Conservation (phyloP, 495 filamentous ascomycete genomes). For the Penicillium flavigenum region DNA sequence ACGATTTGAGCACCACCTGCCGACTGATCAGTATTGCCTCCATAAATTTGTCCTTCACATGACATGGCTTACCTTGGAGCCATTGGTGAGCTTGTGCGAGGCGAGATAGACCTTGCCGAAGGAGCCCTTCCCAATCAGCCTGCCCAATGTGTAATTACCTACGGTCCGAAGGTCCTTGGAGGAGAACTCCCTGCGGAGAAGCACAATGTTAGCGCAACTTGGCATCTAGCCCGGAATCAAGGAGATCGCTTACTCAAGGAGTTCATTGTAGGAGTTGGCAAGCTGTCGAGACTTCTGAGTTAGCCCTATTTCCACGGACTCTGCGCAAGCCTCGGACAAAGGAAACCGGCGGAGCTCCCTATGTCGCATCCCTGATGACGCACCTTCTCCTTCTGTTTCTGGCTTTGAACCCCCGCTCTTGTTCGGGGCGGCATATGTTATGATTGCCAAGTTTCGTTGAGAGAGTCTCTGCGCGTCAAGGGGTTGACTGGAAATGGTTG, state of each 20-base stretch:
- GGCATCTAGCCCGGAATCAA: not conserved
- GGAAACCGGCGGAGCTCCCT: not conserved
- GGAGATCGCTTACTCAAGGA: slow-evolving; percentile 71
- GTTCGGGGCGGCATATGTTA: slow-evolving; percentile 64
- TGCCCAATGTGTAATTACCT: slow-evolving; percentile 90
- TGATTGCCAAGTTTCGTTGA: slow-evolving; percentile 25
- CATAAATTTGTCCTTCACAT: not conserved
- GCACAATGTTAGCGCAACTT: slow-evolving; percentile 16
- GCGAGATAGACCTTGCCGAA: slow-evolving; percentile 99
- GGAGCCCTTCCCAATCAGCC: slow-evolving; percentile 92
- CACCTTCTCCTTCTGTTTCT: slow-evolving; percentile 94
- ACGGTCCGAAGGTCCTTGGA: slow-evolving; percentile 86
- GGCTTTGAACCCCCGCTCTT: slow-evolving; percentile 85
- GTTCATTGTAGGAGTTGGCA: slow-evolving; percentile 91
- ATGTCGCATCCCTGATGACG: slow-evolving; percentile 24
- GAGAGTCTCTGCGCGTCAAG: slow-evolving; percentile 32
- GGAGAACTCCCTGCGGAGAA: slow-evolving; percentile 76
- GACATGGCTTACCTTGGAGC: slow-evolving; percentile 76
- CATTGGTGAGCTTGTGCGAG: slow-evolving; percentile 96
- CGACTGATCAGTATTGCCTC: slow-evolving; percentile 2
- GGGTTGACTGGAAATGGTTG: slow-evolving; percentile 18
- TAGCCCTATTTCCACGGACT: slow-evolving; percentile 18
- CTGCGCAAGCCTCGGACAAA: slow-evolving; percentile 10
- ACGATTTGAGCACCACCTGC: slow-evolving; percentile 95
- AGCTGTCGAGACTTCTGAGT: slow-evolving; percentile 58